Evolutionary conservation across 1,284 basidiomycete genomes (phyloP), one percentile per base, ranked within the genome.

Genomic region (Lignosus rhinocerotis): DNA sequence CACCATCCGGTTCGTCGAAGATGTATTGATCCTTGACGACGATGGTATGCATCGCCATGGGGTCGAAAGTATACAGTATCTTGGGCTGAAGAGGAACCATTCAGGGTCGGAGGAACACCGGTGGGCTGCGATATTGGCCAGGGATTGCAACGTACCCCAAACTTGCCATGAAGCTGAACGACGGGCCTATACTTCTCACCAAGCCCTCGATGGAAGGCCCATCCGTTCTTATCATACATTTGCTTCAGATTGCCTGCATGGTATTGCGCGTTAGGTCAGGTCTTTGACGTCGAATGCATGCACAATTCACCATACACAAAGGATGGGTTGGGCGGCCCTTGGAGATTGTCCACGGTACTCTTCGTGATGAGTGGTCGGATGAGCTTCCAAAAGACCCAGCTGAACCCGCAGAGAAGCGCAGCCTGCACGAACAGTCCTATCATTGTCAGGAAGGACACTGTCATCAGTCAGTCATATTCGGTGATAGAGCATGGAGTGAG

Each of bases 1-100:
- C 52, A 56, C 57, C 55, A 61, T 53, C 30, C 0, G 63, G 38
- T 44, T 66, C 63, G 17, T 65, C 65, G 17, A 61, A 66, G 9
- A 62, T 50, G 46, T 66, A 55, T 32, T 64, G 63, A 16, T 66
- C 65, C 47, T 66, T 66, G 30, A 66, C 61, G 8, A 58, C 61
- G 12, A 66, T 62, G 30, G 56, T 62, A 10, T 63, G 61, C 55
- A 66, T 58, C 2, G 65, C 63, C 11, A 46, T 48, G 2, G 65
- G 58, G 39, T 66, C 65, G 38, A 62, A 64, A 6, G 61, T 55
- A 30, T 64, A 63, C 21, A 66, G 36, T 16, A 61, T 58, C 44
- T 58, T 66, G 17, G 46, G 50, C 65, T 66, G 25, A 25, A 25
- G 25, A 14, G 1, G 19, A 8, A 11, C 6, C 34, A 34, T 21